A percentile compares a stretch with the other conserved stretches of the same genome.
Evolutionary conservation across 2,329 filamentous ascomycete species (phyloP).

Genomic region (Nemania diffusa): DNA sequence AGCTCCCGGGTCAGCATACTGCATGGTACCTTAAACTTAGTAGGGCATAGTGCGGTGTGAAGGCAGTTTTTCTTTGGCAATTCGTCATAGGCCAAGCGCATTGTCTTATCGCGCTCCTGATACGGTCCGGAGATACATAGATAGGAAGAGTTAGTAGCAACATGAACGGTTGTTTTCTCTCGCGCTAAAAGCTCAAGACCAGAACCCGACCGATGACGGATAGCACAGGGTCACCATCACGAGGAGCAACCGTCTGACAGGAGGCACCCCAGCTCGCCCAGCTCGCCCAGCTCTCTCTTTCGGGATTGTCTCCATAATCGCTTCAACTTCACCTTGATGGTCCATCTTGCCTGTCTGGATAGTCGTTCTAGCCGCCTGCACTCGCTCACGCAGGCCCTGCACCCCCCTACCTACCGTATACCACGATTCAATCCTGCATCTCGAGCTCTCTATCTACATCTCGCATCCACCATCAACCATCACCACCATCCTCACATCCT

Average conservation of each 20-base stretch:
- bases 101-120: constrained; percentile 34
- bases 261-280: constrained; percentile 28
- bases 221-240: constrained; percentile 48
- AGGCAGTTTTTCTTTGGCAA: constrained; percentile 25
- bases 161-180: neutral
- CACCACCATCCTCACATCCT: neutral
- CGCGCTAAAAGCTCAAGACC: constrained; percentile 33
- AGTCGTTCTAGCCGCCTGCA: neutral
- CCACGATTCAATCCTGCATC: neutral
- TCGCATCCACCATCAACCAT: neutral
- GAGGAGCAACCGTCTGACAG: constrained; percentile 47
- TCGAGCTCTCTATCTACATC: neutral
- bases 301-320: constrained; percentile 22
- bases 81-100: constrained; percentile 43
- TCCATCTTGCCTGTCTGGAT: constrained; percentile 9
- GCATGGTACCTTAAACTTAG: constrained; percentile 25
- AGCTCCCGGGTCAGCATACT: constrained; percentile 7
- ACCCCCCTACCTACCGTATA: neutral
- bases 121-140: constrained; percentile 18
- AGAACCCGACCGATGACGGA: constrained; percentile 48
- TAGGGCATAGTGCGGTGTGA: constrained; percentile 13
- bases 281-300: constrained; percentile 16
- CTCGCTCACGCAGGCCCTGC: constrained; percentile 3
- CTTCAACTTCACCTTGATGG: constrained; percentile 18
- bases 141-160: neutral